Percentiles rank a stretch among this genome's conserved stretches.
Conservation (phyloP, 2,329 filamentous ascomycete genomes). For the Sphaceloma murrayae region DNA sequence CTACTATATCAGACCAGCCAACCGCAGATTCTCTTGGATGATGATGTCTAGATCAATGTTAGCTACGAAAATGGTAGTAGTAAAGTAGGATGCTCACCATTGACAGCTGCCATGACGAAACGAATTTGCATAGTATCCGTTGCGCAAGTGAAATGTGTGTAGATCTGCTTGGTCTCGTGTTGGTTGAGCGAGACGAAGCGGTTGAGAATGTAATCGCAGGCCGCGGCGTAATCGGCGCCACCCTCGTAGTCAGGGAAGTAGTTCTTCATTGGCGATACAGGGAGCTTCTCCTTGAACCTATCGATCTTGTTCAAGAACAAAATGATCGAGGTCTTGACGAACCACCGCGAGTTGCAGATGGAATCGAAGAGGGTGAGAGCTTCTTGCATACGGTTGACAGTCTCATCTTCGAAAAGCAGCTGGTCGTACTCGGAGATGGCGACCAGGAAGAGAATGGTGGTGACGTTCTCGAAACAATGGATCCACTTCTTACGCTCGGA, state of each 20-base stretch:
- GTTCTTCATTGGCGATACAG: conserved; percentile 64
- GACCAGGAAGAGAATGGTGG: conserved; percentile 84
- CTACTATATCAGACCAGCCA: conserved; percentile 84
- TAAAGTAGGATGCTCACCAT: no score
- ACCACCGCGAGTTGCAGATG: conserved; percentile 45
- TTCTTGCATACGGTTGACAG: conserved; percentile 57
- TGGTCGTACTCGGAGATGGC: conserved; percentile 96
- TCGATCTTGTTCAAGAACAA: conserved; percentile 48
- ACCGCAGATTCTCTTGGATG: conserved; percentile 96
- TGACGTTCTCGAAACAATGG: conserved; percentile 90
- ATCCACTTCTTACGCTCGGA: conserved; percentile 98
- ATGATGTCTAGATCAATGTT: no score
- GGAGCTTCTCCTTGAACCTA: conserved; percentile 61
- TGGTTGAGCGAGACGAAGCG: conserved; percentile 92
- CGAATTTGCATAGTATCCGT: conserved; percentile 98
- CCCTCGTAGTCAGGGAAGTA: conserved; percentile 77
- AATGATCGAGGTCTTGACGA: conserved; percentile 43
- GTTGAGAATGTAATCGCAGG: conserved; percentile 98
- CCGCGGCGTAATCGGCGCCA: conserved; percentile 87
- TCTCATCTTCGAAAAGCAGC: conserved; percentile 90
- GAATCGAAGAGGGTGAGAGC: conserved; percentile 45
- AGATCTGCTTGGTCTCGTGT: conserved; percentile 99
- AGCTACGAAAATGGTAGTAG: no score
- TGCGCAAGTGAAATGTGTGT: conserved; percentile 98
- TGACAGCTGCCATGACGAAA: conserved; percentile 99